Base-by-base conservation (phyloP, 345 rosid genomes). In the Pugionium dolabratum region DNA sequence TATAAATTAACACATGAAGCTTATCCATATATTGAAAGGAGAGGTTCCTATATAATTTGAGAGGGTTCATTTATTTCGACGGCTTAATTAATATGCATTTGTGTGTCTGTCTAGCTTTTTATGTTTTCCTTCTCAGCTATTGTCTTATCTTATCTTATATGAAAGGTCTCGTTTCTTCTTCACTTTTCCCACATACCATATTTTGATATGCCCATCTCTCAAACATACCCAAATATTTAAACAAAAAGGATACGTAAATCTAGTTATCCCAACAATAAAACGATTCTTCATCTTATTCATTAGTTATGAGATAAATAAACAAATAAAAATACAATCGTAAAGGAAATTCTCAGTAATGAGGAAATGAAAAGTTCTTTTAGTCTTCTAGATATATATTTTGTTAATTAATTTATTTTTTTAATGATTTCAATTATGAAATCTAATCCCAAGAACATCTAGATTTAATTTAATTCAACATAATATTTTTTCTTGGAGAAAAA, bases 151-250 rank as follows among this genome's bases (percentile, higher is more conserved):
- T 57, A 72, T 72, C 66, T 64, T 49, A 72, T 58, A 72, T 32
- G 71, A 65, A 64, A 64, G 76, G 66, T 58, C 71, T 64, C 71
- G 66, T 72, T 72, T 72, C 76, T 28, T 64, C 71, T 50, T 4
- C 66, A 58, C 7, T 42, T 42, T 25, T 47, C 40, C 70, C 0
- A 42, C 66, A 35, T 28, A 32, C 56, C 75, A 55, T 48, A 57
- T 33, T 32, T 40, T 40, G 3, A 41, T 48, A 27, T 5, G 10
- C 2, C 7, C 26, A 42, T n/a, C n/a, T 56, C 32, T 57, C 27
- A 11, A 1, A 30, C 37, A 37, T 36, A 54, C 18, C 2, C 34
- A 7, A 2, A 9, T 26, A 6, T 42, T 37, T 31, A 45, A 44
- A 45, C 9, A 53, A n/a, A 27, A 41, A 31, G 39, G 31, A 39